phyloP scores from a whole-genome alignment of 805 yeast genomes.

The Candida ponderosae region DNA sequence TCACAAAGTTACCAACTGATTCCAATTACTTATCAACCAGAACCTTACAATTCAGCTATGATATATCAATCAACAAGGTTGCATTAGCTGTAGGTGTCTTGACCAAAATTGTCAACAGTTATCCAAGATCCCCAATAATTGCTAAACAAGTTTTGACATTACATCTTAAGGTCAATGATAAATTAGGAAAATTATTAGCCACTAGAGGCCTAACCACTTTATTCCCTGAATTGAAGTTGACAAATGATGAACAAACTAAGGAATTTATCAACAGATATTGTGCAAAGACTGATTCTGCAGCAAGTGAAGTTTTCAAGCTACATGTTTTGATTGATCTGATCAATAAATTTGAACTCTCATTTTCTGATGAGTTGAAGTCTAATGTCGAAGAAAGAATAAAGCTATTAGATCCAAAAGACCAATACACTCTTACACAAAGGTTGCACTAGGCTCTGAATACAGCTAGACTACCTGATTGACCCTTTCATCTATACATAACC shows the following conservation, averaged over 20 bases:
- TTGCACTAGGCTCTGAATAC: no score
- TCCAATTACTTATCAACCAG: constrained; percentile 26
- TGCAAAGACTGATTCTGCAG: neutral
- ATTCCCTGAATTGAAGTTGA: neutral
- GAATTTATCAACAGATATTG: neutral
- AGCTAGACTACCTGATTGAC: no score
- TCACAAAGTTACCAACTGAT: constrained; percentile 32
- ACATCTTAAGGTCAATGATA: neutral
- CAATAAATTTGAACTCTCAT: neutral
- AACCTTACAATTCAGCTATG: constrained; percentile 8
- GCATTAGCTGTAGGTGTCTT: constrained; percentile 15
- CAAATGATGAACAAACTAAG: neutral
- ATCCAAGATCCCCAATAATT: neutral
- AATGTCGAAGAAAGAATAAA: neutral
- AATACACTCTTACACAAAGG: neutral
- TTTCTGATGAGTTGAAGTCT: neutral
- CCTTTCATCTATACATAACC: no score
- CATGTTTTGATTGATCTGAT: neutral
- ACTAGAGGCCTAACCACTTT: neutral
- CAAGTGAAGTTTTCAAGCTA: neutral
- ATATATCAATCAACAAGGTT: constrained; percentile 15
- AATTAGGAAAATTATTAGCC: neutral
- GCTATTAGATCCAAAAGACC: neutral
- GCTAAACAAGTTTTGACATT: neutral
- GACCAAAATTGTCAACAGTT: constrained; percentile 4